Evolutionary conservation across 306 rosid genomes (phyloP), one percentile per base, ranked within the genome.

Genomic region (Arachis hypogaea): DNA sequence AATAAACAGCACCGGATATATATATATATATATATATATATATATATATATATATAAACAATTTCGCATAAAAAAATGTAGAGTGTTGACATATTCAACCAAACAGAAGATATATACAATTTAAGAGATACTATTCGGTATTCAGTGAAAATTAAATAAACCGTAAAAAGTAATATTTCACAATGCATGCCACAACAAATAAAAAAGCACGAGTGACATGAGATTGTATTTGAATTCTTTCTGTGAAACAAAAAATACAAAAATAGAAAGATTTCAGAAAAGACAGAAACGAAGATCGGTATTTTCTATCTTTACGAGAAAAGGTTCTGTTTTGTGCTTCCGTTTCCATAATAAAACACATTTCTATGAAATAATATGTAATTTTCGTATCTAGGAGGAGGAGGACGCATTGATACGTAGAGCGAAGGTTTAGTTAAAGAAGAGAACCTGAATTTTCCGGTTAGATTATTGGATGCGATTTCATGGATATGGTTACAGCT

Each of bases 391-490:
- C 38, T 33, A 50, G 18, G 30, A 57, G 33, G 9, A 60, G 10
- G 38, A 49, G 36, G 10, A 11, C 12, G 8, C 12, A 62, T n/a
- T 54, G 42, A 29, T 1, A 41, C 12, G 52, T 14, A 58, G 55
- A 73, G 49, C 36, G 68, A 72, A 62, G 49, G 22, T 40, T 29
- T 33, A 33, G 47, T 22, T 7, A 38, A 14, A 43, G 9, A 18
- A 10, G 58, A 46, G 57, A 45, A 74, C 78, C 72, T 63, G 69
- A 54, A 38, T 38, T 45, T 2, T 38, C 45, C 1, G 22, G 61
- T 45, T 50, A 42, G 60, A 72, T 55, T 46, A 72, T 62, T 46
- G 29, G 63, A 72, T 7, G 42, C 30, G 71, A 66, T 68, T 43
- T 22, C 57, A 72, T 10, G 57, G 42, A 60, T 56, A 60, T 44